Percentiles rank a stretch among this genome's conserved stretches.
Conservation (phyloP, 805 yeast genomes). For the Sugiyamaella boreocaroliniensis region DNA sequence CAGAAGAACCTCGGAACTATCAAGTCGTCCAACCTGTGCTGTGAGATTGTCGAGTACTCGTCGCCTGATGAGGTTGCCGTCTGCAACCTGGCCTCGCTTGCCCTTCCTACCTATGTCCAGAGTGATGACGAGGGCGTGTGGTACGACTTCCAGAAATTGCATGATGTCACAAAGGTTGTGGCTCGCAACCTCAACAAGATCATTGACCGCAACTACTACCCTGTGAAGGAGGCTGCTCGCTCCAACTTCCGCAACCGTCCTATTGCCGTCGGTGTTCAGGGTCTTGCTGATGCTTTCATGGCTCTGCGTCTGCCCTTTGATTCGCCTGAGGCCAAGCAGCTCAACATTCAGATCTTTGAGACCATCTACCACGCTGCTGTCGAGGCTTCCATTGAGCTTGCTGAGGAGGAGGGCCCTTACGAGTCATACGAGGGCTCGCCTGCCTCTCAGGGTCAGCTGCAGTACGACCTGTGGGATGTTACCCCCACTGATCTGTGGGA, state of each 20-base stretch:
- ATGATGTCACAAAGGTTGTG: slow-evolving; percentile 68
- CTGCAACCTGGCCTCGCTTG: slow-evolving; percentile 88
- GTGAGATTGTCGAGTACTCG: slow-evolving; percentile 90
- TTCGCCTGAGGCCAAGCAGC: slow-evolving; percentile 63
- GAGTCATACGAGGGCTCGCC: slow-evolving; percentile 79
- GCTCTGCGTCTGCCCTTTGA: slow-evolving; percentile 79
- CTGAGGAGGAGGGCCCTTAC: slow-evolving; percentile 62
- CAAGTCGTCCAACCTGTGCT: slow-evolving; percentile 88
- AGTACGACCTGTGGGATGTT: slow-evolving; percentile 80
- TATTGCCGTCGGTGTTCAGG: slow-evolving; percentile 97
- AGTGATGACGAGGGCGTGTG: slow-evolving; percentile 41
- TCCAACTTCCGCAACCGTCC: slow-evolving; percentile 87
- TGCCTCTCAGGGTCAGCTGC: slow-evolving; percentile 75
- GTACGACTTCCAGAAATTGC: slow-evolving; percentile 71
- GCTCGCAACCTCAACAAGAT: slow-evolving; percentile 72
- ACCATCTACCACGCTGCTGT: slow-evolving; percentile 92
- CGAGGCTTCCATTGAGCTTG: slow-evolving; percentile 80
- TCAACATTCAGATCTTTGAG: slow-evolving; percentile 85
- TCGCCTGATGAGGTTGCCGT: slow-evolving; percentile 92
- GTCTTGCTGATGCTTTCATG: slow-evolving; percentile 85
- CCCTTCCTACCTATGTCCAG: slow-evolving; percentile 71
- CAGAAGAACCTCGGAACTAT: slow-evolving; percentile 90
- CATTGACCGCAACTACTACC: slow-evolving; percentile 81
- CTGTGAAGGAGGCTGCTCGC: slow-evolving; percentile 63
- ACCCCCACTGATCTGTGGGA: slow-evolving; percentile 80